Percentiles rank a stretch among this genome's conserved stretches.
phyloP scores from a whole-genome alignment of 306 rosid species.

The Vicia sativa region DNA sequence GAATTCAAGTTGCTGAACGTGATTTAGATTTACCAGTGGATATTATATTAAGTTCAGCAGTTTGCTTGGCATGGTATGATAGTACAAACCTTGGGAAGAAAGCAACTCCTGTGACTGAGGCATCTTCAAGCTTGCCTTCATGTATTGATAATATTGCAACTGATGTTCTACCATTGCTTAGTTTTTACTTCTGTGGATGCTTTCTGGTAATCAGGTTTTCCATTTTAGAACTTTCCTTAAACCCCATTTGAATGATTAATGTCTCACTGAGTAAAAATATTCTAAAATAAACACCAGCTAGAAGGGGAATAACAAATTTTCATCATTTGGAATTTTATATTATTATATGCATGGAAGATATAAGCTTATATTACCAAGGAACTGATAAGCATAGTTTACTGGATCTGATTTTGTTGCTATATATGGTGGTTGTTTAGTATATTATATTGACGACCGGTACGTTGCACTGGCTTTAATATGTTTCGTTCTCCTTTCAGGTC shows the following conservation, averaged over 20 bases:
- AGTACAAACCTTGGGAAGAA: slow-evolving; percentile 69
- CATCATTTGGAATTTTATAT: slow-evolving; percentile 13
- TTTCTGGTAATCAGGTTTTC: slow-evolving; percentile 62
- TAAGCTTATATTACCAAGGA: slow-evolving; percentile 13
- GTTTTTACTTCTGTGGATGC: slow-evolving; percentile 73
- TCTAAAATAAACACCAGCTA: slow-evolving; percentile 6
- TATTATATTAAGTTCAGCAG: slow-evolving; percentile 65
- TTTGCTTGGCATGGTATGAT: slow-evolving; percentile 83
- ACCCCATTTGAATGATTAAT: slow-evolving; percentile 25
- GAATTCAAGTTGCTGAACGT: slow-evolving; percentile 83
- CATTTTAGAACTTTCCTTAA: slow-evolving; percentile 27
- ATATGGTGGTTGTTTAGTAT: slow-evolving; percentile 25
- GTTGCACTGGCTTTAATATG: slow-evolving; percentile 31
- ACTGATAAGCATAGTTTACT: slow-evolving; percentile 19
- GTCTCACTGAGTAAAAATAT: slow-evolving; percentile 4
- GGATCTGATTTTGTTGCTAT: slow-evolving; percentile 25
- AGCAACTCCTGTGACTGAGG: slow-evolving; percentile 63
- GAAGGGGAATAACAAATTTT: slow-evolving; percentile 27
- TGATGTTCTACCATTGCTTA: slow-evolving; percentile 70
- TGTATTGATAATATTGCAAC: slow-evolving; percentile 78
- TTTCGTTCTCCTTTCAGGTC: slow-evolving; percentile 53
- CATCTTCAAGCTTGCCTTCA: slow-evolving; percentile 66
- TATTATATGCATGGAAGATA: slow-evolving; percentile 37
- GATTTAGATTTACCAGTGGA: slow-evolving; percentile 80
- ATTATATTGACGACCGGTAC: slow-evolving; percentile 16